These are phyloP conservation scores for Acanthamoeba healyi DNA, from an alignment of 208 protist genomes.

Conservation along the genomic window DNA sequence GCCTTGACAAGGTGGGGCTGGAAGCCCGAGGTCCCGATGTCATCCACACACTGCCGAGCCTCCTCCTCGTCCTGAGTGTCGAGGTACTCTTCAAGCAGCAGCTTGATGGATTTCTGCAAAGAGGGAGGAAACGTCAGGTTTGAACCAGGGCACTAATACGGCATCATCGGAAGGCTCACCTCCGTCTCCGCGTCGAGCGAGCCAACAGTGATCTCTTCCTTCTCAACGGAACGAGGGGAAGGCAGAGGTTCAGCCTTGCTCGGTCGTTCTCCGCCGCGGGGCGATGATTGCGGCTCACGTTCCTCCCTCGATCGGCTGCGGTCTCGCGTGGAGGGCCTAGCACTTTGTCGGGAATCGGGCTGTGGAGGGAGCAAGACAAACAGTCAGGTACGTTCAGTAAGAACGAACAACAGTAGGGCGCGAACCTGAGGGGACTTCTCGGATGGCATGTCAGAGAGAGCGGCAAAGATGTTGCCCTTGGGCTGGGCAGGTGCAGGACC, in stretches of 20 bases:
- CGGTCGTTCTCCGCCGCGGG: not conserved
- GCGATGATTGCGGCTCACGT: not conserved
- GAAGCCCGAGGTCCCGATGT: not conserved
- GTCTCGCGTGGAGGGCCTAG: not conserved
- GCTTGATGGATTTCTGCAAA: not conserved
- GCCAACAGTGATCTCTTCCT: not conserved
- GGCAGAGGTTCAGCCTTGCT: not conserved
- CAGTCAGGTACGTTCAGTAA: not conserved
- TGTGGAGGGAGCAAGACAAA: not conserved
- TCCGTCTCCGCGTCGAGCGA: not conserved
- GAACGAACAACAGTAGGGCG: too few relatives aligned
- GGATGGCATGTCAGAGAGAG: conserved; percentile 12
- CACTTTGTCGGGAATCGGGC: not conserved
- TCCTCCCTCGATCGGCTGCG: conserved; percentile 1
- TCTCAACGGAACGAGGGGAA: not conserved
- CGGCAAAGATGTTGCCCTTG: conserved; percentile 51
- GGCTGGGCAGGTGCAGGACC: not conserved
- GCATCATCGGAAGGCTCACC: not conserved
- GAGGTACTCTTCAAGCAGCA: conserved; percentile 45
- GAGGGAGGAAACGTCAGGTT: too few relatives aligned
- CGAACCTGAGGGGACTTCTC: not conserved
- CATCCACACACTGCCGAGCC: conserved; percentile 14
- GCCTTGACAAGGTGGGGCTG: not conserved
- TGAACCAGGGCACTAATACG: not conserved
- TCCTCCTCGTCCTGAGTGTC: conserved; percentile 56